phyloP scores from a whole-genome alignment of 257 asterid genomes.

The Verbena officinalis region DNA sequence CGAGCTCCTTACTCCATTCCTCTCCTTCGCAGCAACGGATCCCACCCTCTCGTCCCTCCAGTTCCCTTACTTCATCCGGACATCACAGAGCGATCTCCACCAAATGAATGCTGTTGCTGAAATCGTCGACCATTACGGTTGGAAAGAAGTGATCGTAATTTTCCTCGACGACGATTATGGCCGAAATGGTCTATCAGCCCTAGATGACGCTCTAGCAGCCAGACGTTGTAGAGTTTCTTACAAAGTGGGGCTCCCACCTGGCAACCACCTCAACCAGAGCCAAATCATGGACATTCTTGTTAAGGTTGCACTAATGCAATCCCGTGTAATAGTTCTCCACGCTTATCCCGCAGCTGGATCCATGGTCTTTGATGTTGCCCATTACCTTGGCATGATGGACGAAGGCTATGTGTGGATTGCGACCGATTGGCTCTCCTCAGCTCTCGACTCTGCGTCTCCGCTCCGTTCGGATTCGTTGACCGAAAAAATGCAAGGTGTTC shows the following conservation, averaged over 20 bases:
- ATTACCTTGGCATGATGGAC: constrained; percentile 70
- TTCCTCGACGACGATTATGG: constrained; percentile 81
- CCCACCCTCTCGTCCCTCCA: constrained; percentile 81
- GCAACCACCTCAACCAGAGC: constrained; percentile 34
- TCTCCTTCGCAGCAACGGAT: constrained; percentile 88
- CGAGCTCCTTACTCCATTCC: constrained; percentile 74
- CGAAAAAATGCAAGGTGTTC: constrained; percentile 51
- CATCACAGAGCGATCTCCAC: constrained; percentile 74
- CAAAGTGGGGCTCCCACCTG: constrained; percentile 57
- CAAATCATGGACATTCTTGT: constrained; percentile 61
- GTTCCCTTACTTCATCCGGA: constrained; percentile 75
- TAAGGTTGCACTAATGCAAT: constrained; percentile 56
- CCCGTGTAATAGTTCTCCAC: constrained; percentile 76
- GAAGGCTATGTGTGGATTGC: constrained; percentile 78
- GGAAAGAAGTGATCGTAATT: constrained; percentile 77
- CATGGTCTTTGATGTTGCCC: constrained; percentile 52
- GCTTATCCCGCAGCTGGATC: constrained; percentile 49
- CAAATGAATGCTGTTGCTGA: constrained; percentile 82
- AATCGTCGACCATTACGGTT: constrained; percentile 59
- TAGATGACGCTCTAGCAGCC: constrained; percentile 68
- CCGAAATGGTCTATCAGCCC: constrained; percentile 69
- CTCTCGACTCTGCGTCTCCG: constrained; percentile 55
- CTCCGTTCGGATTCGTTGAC: constrained; percentile 23
- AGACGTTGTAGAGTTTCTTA: constrained; percentile 56
- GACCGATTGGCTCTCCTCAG: constrained; percentile 82